Conservation (phyloP, 495 filamentous ascomycete species). For the Neurospora pannonica region DNA sequence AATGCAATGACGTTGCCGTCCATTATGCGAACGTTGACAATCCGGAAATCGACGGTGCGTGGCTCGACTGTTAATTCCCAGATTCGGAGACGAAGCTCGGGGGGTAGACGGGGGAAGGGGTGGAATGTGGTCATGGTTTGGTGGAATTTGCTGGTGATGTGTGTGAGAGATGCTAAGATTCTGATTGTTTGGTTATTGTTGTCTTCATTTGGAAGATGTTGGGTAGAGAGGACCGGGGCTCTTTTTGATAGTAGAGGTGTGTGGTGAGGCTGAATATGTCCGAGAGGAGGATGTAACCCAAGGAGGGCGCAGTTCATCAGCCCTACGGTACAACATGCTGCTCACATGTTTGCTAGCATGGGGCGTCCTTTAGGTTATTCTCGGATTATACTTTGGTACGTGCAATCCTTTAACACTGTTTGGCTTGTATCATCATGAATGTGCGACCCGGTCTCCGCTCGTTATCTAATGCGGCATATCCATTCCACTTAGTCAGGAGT, state of each 20-base stretch:
- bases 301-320: neutral
- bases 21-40: too few relatives aligned
- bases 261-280: neutral
- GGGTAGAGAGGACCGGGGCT: neutral
- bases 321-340: too few relatives aligned
- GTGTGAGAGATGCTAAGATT: neutral
- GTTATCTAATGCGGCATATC: too few relatives aligned
- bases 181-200: neutral
- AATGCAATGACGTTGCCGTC: too few relatives aligned
- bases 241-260: neutral
- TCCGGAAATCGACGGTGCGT: neutral
- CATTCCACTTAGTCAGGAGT: too few relatives aligned
- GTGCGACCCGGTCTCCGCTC: too few relatives aligned
- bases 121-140: neutral
- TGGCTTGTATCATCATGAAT: too few relatives aligned
- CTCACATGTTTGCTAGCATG: too few relatives aligned
- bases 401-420: too few relatives aligned
- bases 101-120: neutral
- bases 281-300: neutral
- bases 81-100: neutral
- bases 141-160: neutral
- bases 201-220: neutral
- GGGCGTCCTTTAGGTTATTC: too few relatives aligned
- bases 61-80: neutral
- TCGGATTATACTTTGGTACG: too few relatives aligned